Percentiles rank a stretch among this genome's conserved stretches.
Conservation (phyloP, 805 yeast genomes). For the Candida sphagnicola region DNA sequence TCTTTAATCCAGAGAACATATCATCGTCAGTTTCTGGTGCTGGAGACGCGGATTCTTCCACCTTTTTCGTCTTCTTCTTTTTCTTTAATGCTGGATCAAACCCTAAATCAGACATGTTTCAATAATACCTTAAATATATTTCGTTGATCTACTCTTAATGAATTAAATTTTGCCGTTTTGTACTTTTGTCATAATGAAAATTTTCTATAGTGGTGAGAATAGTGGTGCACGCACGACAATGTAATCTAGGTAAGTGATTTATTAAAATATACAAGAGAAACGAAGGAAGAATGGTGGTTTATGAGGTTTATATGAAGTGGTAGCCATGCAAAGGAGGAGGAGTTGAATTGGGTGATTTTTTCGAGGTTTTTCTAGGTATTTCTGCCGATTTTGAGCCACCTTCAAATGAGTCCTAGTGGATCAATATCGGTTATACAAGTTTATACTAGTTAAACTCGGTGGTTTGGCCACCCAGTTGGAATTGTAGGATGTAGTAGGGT, state of each 20-base stretch:
- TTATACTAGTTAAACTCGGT: no score
- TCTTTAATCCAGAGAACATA: slow-evolving; percentile 66
- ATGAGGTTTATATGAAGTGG: background rate
- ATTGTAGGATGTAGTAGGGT: no score
- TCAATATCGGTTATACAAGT: no score
- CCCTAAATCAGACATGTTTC: slow-evolving; percentile 49
- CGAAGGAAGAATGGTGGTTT: background rate
- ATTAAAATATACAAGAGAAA: background rate
- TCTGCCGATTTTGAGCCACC: no score
- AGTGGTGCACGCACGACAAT: background rate
- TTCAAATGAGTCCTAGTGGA: no score
- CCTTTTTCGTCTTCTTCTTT: slow-evolving; percentile 63
- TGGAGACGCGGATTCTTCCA: slow-evolving; percentile 31
- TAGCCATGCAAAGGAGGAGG: background rate
- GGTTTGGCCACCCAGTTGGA: no score
- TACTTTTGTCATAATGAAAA: background rate
- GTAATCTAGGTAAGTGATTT: background rate
- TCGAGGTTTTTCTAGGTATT: no score
- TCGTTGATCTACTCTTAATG: background rate
- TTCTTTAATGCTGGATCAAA: slow-evolving; percentile 74
- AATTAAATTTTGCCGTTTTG: background rate
- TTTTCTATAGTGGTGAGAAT: slow-evolving; percentile 5
- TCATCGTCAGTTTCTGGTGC: slow-evolving; percentile 44
- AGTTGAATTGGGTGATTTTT: background rate
- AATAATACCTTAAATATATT: background rate